Base-by-base conservation (phyloP, 2,329 filamentous ascomycete genomes). In the Diaporthe caulivora region DNA sequence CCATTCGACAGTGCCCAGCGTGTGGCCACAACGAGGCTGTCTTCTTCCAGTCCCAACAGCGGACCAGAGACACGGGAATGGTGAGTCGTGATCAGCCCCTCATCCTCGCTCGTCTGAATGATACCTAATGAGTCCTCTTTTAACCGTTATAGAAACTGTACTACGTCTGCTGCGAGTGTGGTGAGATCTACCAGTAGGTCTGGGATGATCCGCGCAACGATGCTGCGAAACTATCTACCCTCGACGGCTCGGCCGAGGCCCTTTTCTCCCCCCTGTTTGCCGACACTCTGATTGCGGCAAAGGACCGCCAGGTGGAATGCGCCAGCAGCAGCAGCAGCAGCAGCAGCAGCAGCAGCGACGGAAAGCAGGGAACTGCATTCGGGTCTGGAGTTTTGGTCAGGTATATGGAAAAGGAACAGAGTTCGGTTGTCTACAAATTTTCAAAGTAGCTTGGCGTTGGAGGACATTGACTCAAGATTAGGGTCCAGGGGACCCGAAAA, bases 1-100 rank as follows among this genome's bases (percentile, higher is more conserved):
- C 95, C 79, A 94, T 95, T 82, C 95, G 94, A 85, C 89, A 89
- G 75, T 99, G 97, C 86, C 95, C 95, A 69, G 89, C 88, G 78
- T 99, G 97, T 87, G 89, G 90, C 77, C 93, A 97, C 83, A 91
- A 92, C 78, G 95, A 98, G 85, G 95, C 95, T 58, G 97, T 99
- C 74, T 99, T 98, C 86, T 99, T 99, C 87, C 97, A 99, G 86
- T 98, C 95, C 75, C 97, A 99, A 83, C 95, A 98, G 87, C 93
- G 97, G 84, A 98, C 93, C 78, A 94, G 95, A 64, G 95, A 98
- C 84, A 99, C 97, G 57, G 97, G 97, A 86, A 99, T 99, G 97
- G 97, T 98, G 85, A 88, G 93, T 72, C 31, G 54, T 64, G 3
- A 15, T 3, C 42, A n/a, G 15, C n/a, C 10, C 44, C 34, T 29